Evolutionary conservation across 257 asterid genomes (phyloP).

Genomic region (Nicotiana obtusifolia): DNA sequence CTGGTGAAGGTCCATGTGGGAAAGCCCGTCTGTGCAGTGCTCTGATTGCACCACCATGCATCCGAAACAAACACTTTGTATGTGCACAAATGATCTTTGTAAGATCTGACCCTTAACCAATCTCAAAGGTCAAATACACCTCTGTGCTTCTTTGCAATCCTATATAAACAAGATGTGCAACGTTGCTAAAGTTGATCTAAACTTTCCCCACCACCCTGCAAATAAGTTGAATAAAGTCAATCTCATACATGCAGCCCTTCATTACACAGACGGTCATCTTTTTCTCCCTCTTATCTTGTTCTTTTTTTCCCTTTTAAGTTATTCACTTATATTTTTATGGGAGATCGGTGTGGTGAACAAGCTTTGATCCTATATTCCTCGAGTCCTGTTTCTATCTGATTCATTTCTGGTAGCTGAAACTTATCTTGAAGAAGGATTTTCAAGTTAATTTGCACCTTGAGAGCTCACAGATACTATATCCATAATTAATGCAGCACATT

Average conservation of each 20-base stretch:
- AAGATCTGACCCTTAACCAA: not conserved
- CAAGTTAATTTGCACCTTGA: not conserved
- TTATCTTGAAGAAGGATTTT: not conserved
- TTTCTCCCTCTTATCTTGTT: not conserved
- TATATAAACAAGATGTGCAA: constrained; percentile 51
- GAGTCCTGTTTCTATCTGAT: not conserved
- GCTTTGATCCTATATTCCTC: not conserved
- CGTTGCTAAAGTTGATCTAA: constrained; percentile 63
- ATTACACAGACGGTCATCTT: not conserved
- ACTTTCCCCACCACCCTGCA: constrained; percentile 99
- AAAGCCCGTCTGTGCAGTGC: constrained; percentile 60
- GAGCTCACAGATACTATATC: not conserved
- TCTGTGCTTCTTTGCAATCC: constrained; percentile 55
- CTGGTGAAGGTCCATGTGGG: constrained; percentile 31
- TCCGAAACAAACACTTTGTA: not conserved
- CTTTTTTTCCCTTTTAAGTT: not conserved
- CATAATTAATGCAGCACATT: not conserved
- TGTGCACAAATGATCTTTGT: not conserved
- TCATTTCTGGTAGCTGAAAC: not conserved
- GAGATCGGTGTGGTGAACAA: not conserved
- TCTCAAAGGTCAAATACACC: constrained; percentile 25
- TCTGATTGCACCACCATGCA: constrained; percentile 73
- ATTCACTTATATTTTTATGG: too few relatives aligned
- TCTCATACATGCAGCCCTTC: not conserved
- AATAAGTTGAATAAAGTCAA: not conserved